phyloP scores from a whole-genome alignment of 768 basidiomycete genomes.

The Tylopilus felleus region DNA sequence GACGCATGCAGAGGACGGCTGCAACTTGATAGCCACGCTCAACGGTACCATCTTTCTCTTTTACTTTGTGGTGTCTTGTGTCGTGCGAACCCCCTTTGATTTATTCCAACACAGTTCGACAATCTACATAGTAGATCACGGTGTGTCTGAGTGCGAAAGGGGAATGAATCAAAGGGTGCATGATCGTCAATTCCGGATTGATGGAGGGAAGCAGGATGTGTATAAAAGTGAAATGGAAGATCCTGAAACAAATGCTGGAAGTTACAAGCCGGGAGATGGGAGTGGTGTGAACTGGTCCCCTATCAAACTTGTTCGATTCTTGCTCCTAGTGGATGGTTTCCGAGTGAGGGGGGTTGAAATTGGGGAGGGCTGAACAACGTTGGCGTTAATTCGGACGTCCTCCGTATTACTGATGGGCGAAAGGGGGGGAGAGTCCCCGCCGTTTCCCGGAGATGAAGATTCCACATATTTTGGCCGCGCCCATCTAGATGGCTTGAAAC shows the following conservation, averaged over 20 bases:
- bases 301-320: constrained; percentile 48
- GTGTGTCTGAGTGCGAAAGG: background rate
- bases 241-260: background rate
- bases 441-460: constrained; percentile 34
- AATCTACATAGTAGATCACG: constrained; percentile 8
- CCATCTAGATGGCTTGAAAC: constrained; percentile 57
- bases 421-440: constrained; percentile 20
- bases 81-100: too few species aligned
- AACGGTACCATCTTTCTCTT: too few species aligned
- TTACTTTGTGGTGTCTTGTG: too few species aligned
- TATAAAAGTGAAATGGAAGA: constrained; percentile 5
- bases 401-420: constrained; percentile 33
- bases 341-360: constrained; percentile 58
- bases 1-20: too few species aligned
- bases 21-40: too few species aligned
- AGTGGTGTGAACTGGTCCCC: constrained; percentile 26
- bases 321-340: constrained; percentile 58
- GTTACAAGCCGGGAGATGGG: constrained; percentile 12
- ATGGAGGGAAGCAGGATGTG: background rate
- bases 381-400: constrained; percentile 37
- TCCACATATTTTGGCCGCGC: constrained; percentile 37
- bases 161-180: background rate
- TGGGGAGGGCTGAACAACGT: constrained; percentile 26
- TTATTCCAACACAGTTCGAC: too few species aligned
- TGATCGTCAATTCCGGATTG: background rate